These are phyloP conservation scores for Wallacemonas collosoma DNA, from an alignment of 208 protist genomes.

Conservation along the genomic window DNA sequence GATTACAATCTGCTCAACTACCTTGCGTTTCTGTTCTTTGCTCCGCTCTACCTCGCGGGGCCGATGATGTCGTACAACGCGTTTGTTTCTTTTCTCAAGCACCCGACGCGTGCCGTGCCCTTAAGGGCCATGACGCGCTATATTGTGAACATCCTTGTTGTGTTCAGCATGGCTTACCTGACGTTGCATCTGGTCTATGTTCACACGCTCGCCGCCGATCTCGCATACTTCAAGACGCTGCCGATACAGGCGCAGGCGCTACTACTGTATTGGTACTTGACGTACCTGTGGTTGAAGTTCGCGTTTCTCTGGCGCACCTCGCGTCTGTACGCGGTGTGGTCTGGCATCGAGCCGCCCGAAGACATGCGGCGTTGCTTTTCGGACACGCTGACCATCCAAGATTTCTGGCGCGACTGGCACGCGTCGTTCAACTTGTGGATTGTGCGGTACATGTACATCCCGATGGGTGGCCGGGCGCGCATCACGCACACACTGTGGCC, in stretches of 20 bases:
- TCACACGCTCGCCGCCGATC: slow-evolving; percentile 12
- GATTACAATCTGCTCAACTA: slow-evolving; percentile 84
- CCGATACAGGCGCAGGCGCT: slow-evolving; percentile 13
- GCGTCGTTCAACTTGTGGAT: slow-evolving; percentile 87
- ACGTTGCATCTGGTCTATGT: slow-evolving; percentile 22
- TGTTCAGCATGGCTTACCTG: slow-evolving; percentile 21
- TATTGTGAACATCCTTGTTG: slow-evolving; percentile 29
- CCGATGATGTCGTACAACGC: slow-evolving; percentile 91
- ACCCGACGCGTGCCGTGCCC: slow-evolving; percentile 34
- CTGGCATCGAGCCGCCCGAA: slow-evolving; percentile 80
- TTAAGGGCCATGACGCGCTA: slow-evolving; percentile 27
- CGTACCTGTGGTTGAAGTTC: slow-evolving; percentile 79
- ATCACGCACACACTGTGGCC: slow-evolving; percentile 72
- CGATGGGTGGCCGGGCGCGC: slow-evolving; percentile 62
- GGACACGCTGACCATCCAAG: slow-evolving; percentile 77
- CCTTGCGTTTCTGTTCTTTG: slow-evolving; percentile 88
- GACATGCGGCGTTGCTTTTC: slow-evolving; percentile 83
- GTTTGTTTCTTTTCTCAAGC: slow-evolving; percentile 75
- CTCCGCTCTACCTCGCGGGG: slow-evolving; percentile 89
- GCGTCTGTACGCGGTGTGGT: slow-evolving; percentile 58
- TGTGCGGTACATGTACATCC: slow-evolving; percentile 89
- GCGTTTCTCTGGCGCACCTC: slow-evolving; percentile 77
- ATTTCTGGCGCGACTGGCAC: slow-evolving; percentile 89
- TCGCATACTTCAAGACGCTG: slow-evolving; percentile 4
- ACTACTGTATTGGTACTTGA: slow-evolving; percentile 26